phyloP scores from a whole-genome alignment of 495 filamentous ascomycete genomes.

The Aspergillus homomorphus region DNA sequence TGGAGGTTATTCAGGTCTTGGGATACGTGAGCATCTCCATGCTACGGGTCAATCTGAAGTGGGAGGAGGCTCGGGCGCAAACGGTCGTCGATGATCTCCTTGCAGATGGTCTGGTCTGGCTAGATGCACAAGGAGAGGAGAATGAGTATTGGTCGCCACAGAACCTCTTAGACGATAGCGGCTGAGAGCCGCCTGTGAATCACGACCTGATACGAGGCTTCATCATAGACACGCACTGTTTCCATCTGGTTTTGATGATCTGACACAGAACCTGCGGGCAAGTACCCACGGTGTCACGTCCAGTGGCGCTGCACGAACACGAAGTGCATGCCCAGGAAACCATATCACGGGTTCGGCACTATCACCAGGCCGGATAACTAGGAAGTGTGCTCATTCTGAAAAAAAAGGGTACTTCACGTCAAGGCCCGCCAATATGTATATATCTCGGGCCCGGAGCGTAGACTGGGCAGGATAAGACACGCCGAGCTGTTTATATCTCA shows the following conservation, averaged over 20 bases:
- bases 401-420: not conserved
- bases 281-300: not conserved
- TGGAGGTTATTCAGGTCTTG: constrained; percentile 81
- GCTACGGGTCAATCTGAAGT: constrained; percentile 84
- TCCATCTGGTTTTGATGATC: not conserved
- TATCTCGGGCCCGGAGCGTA: not conserved
- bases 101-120: constrained; percentile 90
- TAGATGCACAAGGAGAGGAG: constrained; percentile 81
- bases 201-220: not conserved
- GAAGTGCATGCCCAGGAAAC: not conserved
- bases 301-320: not conserved
- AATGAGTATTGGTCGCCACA: constrained; percentile 94
- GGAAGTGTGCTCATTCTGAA: not conserved
- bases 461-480: not conserved
- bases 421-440: not conserved
- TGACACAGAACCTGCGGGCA: not conserved
- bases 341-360: not conserved
- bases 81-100: constrained; percentile 89
- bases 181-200: constrained; percentile 22
- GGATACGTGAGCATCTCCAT: constrained; percentile 90
- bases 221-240: not conserved
- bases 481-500: too few species aligned
- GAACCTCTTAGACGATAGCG: constrained; percentile 40
- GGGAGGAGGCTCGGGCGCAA: constrained; percentile 79
- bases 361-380: not conserved